Evolutionary conservation across 106 monocot genomes (phyloP), one percentile per base, ranked within the genome.

Genomic region (Ottelia alismoides): DNA sequence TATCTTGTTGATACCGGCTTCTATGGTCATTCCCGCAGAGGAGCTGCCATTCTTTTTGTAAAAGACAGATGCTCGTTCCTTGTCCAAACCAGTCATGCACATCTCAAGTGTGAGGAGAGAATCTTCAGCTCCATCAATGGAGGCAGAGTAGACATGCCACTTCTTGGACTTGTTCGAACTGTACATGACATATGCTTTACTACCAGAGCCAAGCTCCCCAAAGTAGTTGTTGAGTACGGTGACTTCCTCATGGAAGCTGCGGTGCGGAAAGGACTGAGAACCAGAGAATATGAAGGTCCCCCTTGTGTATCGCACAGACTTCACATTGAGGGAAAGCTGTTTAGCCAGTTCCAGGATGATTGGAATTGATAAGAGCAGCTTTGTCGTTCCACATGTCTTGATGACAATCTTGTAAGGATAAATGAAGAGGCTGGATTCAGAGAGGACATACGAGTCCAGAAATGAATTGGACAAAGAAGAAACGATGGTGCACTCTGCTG

Each of bases 391-490:
- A 31, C 93, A 93, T 2, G 93, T 94, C 62, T 94, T 94, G 10
- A 88, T 68, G 52, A 94, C 70, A 7, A 94, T 65, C 71, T 81
- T 94, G 56, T 69, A 44, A 3, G 84, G 87, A 49, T 75, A 88
- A 5, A 96, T 66, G 56, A 96, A 96, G 19, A 96, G 84, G 69
- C 94, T 96, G 10, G 94, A 96, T 58, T 96, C 94, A 20, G 94
- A 96, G 12, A 94, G 88, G 19, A 88, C 93, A 65, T 94, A 94
- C 1, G 93, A 87, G 31, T 94, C 93, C 22, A 88, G 81, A 25
- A 73, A 57, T 61, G 73, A 72, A 75, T 94, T 94, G 1, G 84
- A 87, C 12, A 94, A 83, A 30, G 77, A 49, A 1, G 77, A 56
- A 25, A 94, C 93, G 48, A 94, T 72, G n/a, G 80, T 84, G 84